Percentiles rank a stretch among this genome's conserved stretches.
These are phyloP conservation scores for Mucor sp. DNA, from an alignment of 371 early-diverging fungal species.

Conservation along the genomic window DNA sequence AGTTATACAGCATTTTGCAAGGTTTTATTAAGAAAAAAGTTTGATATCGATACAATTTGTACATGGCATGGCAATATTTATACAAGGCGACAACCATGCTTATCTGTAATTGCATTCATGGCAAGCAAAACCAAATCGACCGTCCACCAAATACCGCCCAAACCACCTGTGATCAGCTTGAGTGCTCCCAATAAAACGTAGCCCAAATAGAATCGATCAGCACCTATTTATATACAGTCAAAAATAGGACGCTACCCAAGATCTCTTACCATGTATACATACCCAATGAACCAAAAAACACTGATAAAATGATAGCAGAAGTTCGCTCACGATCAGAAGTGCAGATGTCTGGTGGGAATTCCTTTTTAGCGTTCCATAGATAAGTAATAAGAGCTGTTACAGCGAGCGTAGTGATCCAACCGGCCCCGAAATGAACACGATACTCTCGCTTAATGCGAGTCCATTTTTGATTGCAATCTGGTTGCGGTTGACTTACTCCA, in stretches of 20 bases:
- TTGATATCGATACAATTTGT: neutral
- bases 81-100: neutral
- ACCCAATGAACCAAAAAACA: slow-evolving; percentile 6
- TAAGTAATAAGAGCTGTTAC: slow-evolving; percentile 2
- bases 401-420: neutral
- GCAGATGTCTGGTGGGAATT: neutral
- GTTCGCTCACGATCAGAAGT: neutral
- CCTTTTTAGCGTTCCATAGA: neutral
- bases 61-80: neutral
- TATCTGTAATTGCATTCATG: slow-evolving; percentile 1
- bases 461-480: neutral
- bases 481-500: too few species aligned
- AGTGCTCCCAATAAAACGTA: slow-evolving; percentile 47
- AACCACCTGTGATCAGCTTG: slow-evolving; percentile 40
- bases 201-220: slow-evolving; percentile 61
- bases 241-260: neutral
- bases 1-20: neutral
- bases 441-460: neutral
- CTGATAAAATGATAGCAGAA: neutral
- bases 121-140: neutral
- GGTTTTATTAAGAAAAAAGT: neutral
- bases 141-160: slow-evolving; percentile 15
- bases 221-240: neutral
- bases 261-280: neutral
- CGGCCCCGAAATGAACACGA: neutral